Evolutionary conservation across 495 filamentous ascomycete genomes (phyloP).

Genomic region (Astrothelium subdiscretum): DNA sequence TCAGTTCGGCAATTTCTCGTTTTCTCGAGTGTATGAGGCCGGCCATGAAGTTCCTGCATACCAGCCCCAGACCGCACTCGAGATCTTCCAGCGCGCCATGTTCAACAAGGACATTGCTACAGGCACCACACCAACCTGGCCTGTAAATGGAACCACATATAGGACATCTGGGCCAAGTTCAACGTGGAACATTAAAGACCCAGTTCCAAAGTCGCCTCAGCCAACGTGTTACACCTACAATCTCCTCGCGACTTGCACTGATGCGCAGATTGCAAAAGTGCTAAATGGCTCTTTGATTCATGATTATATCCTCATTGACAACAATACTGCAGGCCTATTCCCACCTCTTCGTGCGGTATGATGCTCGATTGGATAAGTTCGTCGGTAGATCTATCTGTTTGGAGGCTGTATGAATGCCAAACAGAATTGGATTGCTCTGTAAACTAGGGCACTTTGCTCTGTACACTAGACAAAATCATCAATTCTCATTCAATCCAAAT

Average conservation of each 20-base stretch:
- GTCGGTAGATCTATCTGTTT: too few species aligned
- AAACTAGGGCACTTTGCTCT: too few species aligned
- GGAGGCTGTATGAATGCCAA: too few species aligned
- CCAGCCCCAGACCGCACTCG: slow-evolving; percentile 44
- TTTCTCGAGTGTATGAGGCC: slow-evolving; percentile 47
- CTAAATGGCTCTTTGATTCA: slow-evolving; percentile 36
- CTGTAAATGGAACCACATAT: slow-evolving; percentile 28
- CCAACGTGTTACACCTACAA: slow-evolving; percentile 39
- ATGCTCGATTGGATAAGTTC: background rate
- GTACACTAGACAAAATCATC: too few species aligned
- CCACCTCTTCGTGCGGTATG: background rate
- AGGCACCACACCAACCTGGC: slow-evolving; percentile 33
- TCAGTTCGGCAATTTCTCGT: slow-evolving; percentile 48
- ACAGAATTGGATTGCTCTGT: too few species aligned
- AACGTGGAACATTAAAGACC: slow-evolving; percentile 41
- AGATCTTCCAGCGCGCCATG: slow-evolving; percentile 44
- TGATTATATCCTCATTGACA: slow-evolving; percentile 40
- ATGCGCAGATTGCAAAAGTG: slow-evolving; percentile 37
- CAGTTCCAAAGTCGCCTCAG: slow-evolving; percentile 28
- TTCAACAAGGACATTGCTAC: slow-evolving; percentile 46
- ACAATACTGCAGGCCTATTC: background rate
- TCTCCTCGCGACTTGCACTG: slow-evolving; percentile 32
- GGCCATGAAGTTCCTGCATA: slow-evolving; percentile 52
- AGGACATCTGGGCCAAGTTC: slow-evolving; percentile 37
- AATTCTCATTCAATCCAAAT: too few species aligned